These are phyloP conservation scores for Coemansia sp. DNA, from an alignment of 192 early-diverging fungal genomes.

Conservation along the genomic window DNA sequence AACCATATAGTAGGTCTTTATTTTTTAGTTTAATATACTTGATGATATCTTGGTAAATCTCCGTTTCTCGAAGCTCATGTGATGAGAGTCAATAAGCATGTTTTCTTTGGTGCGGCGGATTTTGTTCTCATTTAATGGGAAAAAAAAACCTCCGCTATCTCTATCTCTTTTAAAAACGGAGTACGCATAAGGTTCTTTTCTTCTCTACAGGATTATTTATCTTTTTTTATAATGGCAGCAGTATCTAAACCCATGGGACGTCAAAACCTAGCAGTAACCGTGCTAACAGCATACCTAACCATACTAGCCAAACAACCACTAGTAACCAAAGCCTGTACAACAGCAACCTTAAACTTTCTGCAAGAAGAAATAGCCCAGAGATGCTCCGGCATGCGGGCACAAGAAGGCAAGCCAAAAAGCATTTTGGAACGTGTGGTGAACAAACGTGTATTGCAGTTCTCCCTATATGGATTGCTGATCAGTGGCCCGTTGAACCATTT, in stretches of 20 bases:
- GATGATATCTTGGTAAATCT: too few species aligned
- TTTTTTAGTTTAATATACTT: too few species aligned
- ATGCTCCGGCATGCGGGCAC: conserved; percentile 57
- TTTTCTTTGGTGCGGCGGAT: too few species aligned
- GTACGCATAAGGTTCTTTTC: background rate
- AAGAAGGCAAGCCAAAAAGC: conserved; percentile 29
- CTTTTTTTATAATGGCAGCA: conserved; percentile 25
- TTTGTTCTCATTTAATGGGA: too few species aligned
- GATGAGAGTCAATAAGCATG: too few species aligned
- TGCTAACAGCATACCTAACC: conserved; percentile 63
- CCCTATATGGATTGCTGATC: conserved; percentile 75
- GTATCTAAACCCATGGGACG: conserved; percentile 43
- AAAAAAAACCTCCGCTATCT: background rate
- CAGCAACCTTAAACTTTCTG: conserved; percentile 68
- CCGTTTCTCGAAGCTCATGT: too few species aligned
- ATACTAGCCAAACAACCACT: conserved; percentile 66
- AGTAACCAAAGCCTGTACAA: conserved; percentile 76
- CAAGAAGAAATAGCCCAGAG: conserved; percentile 77
- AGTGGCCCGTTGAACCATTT: conserved; percentile 81
- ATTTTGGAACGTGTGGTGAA: conserved; percentile 47
- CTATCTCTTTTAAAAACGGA: background rate
- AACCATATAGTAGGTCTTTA: too few species aligned
- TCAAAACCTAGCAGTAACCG: conserved; percentile 36
- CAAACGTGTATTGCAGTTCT: conserved; percentile 75
- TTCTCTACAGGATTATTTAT: background rate